Percentiles rank a stretch among this genome's conserved stretches.
These are phyloP conservation scores for Emergomyces pasteurianus DNA, from an alignment of 2,329 filamentous ascomycete species.

Conservation along the genomic window DNA sequence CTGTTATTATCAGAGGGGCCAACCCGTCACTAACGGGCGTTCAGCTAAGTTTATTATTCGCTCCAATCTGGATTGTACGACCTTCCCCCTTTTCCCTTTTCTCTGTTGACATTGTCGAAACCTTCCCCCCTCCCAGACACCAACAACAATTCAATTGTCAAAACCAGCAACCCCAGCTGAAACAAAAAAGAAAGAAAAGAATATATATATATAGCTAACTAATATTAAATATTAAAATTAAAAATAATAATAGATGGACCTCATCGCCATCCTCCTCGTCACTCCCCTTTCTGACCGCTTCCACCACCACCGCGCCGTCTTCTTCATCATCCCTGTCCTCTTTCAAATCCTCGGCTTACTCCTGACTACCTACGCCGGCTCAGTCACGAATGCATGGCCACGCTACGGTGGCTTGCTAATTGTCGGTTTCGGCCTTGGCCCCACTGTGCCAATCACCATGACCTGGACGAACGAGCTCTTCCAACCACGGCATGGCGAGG, in stretches of 20 bases:
- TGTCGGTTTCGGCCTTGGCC: conserved; percentile 80
- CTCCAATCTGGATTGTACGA: conserved; percentile 82
- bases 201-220: no score
- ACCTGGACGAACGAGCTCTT: conserved; percentile 88
- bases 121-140: not conserved
- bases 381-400: conserved; percentile 56
- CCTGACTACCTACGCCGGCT: conserved; percentile 60
- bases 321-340: conserved; percentile 65
- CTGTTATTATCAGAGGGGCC: conserved; percentile 72
- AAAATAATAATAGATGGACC: conserved; percentile 52
- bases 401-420: conserved; percentile 81
- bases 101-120: conserved; percentile 2
- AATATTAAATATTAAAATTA: no score
- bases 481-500: conserved; percentile 76
- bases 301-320: conserved; percentile 63
- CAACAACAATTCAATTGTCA: no score
- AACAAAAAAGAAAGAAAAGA: not conserved
- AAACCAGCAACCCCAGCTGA: not conserved
- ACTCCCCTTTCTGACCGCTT: conserved; percentile 82
- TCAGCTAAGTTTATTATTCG: conserved; percentile 69
- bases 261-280: conserved; percentile 73
- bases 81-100: not conserved
- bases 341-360: conserved; percentile 76
- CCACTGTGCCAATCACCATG: conserved; percentile 88
- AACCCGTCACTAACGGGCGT: conserved; percentile 61